These are phyloP conservation scores for Plantago elongata DNA, from an alignment of 257 asterid genomes.

Conservation along the genomic window DNA sequence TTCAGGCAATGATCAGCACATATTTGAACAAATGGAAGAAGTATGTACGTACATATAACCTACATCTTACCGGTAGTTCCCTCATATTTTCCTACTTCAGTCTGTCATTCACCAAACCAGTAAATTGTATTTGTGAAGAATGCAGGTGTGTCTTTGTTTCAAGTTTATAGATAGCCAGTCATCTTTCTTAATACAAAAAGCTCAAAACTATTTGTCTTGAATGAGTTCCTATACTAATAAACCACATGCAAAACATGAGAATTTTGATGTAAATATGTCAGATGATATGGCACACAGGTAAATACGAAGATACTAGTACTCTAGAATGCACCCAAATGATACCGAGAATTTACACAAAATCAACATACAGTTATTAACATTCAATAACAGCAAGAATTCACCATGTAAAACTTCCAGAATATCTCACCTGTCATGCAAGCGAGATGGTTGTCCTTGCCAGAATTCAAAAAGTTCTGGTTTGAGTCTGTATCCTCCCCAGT, in stretches of 20 bases:
- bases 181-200: no score
- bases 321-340: background rate
- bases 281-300: background rate
- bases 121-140: no score
- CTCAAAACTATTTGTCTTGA: no score
- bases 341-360: background rate
- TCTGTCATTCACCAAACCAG: no score
- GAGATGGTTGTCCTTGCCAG: slow-evolving; percentile 91
- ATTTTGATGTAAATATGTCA: background rate
- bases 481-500: slow-evolving; percentile 85
- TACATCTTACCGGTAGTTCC: no score
- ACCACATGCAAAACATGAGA: background rate
- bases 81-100: no score
- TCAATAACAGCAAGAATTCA: background rate
- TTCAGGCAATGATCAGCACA: no score
- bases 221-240: background rate
- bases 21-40: no score
- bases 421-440: slow-evolving; percentile 52
- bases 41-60: no score
- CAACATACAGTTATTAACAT: background rate
- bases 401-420: background rate
- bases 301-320: background rate
- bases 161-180: no score
- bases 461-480: slow-evolving; percentile 70
- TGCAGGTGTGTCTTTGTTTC: no score